Evolutionary conservation across 495 filamentous ascomycete genomes (phyloP).

Genomic region (Elasticomyces elasticus): DNA sequence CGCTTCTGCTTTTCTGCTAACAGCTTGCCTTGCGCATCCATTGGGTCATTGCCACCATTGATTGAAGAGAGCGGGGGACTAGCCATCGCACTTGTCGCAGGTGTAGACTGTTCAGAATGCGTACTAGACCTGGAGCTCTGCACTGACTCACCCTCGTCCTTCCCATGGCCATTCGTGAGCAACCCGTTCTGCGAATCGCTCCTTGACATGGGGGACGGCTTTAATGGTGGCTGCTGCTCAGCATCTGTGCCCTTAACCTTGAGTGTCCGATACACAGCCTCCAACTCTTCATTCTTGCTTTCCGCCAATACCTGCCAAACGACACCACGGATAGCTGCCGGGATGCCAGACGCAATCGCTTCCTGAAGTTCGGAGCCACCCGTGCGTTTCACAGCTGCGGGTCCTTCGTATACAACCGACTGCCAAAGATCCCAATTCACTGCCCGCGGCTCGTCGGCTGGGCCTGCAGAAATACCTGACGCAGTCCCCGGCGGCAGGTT

Average conservation of each 20-base stretch:
- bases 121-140: constrained; percentile 70
- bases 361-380: constrained; percentile 79
- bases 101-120: constrained; percentile 67
- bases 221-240: constrained; percentile 34
- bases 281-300: constrained; percentile 82
- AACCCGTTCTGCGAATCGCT: constrained; percentile 6
- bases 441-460: constrained; percentile 50
- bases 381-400: constrained; percentile 70
- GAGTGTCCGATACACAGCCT: constrained; percentile 77
- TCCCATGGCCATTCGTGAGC: constrained; percentile 20
- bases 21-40: constrained; percentile 55
- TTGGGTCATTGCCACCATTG: constrained; percentile 43
- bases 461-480: constrained; percentile 61
- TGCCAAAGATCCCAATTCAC: constrained; percentile 99
- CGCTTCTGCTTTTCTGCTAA: constrained; percentile 68
- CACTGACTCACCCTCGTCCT: constrained; percentile 50
- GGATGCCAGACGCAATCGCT: constrained; percentile 88
- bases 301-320: constrained; percentile 97
- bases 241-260: constrained; percentile 72
- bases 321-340: constrained; percentile 85
- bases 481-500: constrained; percentile 73
- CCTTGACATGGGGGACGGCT: constrained; percentile 22
- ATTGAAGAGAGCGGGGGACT: constrained; percentile 35
- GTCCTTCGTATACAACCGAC: constrained; percentile 84
- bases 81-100: constrained; percentile 50